These are phyloP conservation scores for Cystofilobasidium macerans DNA, from an alignment of 768 basidiomycete genomes.

Conservation along the genomic window DNA sequence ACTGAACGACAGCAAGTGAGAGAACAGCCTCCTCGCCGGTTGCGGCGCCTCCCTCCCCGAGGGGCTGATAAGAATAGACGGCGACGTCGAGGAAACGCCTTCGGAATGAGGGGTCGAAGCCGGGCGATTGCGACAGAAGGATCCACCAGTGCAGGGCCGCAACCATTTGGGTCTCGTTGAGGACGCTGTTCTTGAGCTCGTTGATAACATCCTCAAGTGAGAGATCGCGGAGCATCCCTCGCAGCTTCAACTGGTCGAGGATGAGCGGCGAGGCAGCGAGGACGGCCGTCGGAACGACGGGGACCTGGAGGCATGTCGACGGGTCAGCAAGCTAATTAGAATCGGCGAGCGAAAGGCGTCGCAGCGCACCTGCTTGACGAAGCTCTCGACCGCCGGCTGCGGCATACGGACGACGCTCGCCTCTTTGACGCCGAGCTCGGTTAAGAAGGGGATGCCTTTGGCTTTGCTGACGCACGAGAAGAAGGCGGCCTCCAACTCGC, in stretches of 20 bases:
- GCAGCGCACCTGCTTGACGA: constrained; percentile 56
- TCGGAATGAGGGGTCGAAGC: constrained; percentile 41
- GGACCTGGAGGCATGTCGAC: constrained; percentile 30
- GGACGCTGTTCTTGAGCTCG: constrained; percentile 60
- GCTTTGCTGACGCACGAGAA: constrained; percentile 51
- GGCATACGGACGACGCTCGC: constrained; percentile 57
- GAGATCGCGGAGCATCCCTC: constrained; percentile 60
- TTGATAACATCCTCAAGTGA: constrained; percentile 70
- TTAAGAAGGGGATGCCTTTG: constrained; percentile 57
- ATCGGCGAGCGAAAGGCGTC: background rate
- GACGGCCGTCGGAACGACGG: constrained; percentile 58
- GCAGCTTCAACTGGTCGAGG: constrained; percentile 51
- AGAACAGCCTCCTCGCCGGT: constrained; percentile 46
- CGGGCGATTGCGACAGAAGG: constrained; percentile 40
- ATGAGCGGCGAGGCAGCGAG: constrained; percentile 50
- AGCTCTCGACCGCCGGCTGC: constrained; percentile 56
- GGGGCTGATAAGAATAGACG: constrained; percentile 42
- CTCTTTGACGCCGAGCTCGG: constrained; percentile 58
- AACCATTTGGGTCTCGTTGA: constrained; percentile 61
- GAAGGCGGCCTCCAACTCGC: constrained; percentile 62
- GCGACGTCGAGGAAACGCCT: constrained; percentile 58
- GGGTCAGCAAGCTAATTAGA: no score
- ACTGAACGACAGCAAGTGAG: constrained; percentile 57
- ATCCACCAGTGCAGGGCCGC: constrained; percentile 84
- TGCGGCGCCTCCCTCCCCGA: background rate